Conservation (phyloP, 1,284 basidiomycete species). For the Naganishia albida region DNA sequence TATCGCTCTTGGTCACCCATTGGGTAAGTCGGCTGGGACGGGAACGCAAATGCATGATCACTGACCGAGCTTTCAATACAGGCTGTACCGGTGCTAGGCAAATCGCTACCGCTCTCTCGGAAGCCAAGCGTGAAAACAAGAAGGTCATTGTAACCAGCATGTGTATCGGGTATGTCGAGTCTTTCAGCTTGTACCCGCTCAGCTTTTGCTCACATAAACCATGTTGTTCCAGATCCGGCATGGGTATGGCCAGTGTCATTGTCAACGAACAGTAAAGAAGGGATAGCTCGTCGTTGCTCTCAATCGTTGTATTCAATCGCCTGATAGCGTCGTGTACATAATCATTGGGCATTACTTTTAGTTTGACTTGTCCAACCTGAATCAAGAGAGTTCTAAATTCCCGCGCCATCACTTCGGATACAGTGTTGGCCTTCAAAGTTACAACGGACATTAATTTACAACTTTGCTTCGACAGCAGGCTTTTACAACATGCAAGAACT, state of each 20-base stretch:
- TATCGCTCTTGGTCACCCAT: constrained; percentile 73
- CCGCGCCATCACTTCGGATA: no score
- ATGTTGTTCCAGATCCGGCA: constrained; percentile 6
- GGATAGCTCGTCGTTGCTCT: not conserved
- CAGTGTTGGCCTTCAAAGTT: no score
- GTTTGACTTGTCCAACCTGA: no score
- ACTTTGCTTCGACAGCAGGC: no score
- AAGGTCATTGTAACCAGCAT: constrained; percentile 82
- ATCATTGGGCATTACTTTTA: constrained; percentile 11
- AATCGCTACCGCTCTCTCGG: constrained; percentile 78
- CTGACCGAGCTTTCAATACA: constrained; percentile 20
- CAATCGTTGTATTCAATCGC: constrained; percentile 26
- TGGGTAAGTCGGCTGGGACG: constrained; percentile 56
- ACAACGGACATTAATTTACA: no score
- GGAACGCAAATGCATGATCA: constrained; percentile 35
- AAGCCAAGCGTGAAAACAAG: constrained; percentile 68
- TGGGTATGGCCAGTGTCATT: constrained; percentile 62
- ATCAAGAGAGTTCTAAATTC: no score
- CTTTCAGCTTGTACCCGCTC: constrained; percentile 59
- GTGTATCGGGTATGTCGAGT: constrained; percentile 71
- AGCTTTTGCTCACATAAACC: not conserved
- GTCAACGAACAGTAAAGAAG: constrained; percentile 63
- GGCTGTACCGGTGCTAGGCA: constrained; percentile 76
- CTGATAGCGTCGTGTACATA: constrained; percentile 11
- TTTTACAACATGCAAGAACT: no score